Base-by-base conservation (phyloP, 2,329 filamentous ascomycete species). In the Sphaerulina vaccinii region DNA sequence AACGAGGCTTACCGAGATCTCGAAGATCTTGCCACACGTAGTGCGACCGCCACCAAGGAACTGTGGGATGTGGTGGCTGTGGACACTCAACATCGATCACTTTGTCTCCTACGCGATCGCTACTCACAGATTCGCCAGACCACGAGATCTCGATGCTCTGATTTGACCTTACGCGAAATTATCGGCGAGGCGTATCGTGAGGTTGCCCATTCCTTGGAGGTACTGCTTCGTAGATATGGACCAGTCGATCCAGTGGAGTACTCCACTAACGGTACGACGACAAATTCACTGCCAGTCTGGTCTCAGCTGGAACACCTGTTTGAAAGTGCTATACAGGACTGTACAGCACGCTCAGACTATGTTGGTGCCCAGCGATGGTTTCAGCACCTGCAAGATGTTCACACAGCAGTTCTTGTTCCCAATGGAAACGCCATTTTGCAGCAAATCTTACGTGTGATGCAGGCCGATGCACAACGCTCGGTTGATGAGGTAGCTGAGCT, bases 331-430 rank as follows among this genome's bases (percentile, higher is more conserved):
- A 87, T 87, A 59, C 79, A 84, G 1, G 86, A 89, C 66, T 90
- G 88, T 49, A 84, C 88, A 61, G 83, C 86, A 19, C 83, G 87
- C 55, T 87, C 87, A 0, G 89, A 95, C 66, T 96, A 90, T 63
- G 83, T 93, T 43, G 86, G 86, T 23, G 87, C 89, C 1, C 88
- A 95, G 61, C 79, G 88, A 45, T 96, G 59, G 58, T 56, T 59
- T 19, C 41, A 54, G 19, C 58, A 60, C 22, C 27, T 59, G 5
- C 58, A 59, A 15, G 50, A 52, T 10, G 48, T 61, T 16, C 56
- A 49, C 19, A 35, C 40, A 10, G 44, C 49, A 13, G 43, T 55
- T 13, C 41, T 38, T 9, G 32, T 33, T 24, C 45, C 45, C n/a
- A 33, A 33, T 13, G 44, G 53, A 40, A 33, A 37, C 11, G 13